Percentiles rank a stretch among this genome's conserved stretches.
Conservation (phyloP, 306 rosid species). For the Prunus armeniaca region DNA sequence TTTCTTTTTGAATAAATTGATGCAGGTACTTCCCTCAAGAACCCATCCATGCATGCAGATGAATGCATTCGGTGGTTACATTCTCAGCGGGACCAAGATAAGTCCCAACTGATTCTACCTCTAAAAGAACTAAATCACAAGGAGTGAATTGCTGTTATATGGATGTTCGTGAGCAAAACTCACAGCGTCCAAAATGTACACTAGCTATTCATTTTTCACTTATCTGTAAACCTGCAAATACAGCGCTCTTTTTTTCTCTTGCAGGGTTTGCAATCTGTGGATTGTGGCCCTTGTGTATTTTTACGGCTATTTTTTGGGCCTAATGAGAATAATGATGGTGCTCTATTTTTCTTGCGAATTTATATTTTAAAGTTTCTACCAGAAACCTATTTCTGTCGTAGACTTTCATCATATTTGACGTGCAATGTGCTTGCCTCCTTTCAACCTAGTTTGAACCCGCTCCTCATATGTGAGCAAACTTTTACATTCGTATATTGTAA, state of each 20-base stretch:
- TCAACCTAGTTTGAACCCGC: no score
- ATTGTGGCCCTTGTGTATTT: not conserved
- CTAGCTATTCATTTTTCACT: not conserved
- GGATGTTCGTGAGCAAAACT: not conserved
- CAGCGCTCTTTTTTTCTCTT: not conserved
- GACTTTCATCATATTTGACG: no score
- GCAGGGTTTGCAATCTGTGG: slow-evolving; percentile 18
- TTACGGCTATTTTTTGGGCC: not conserved
- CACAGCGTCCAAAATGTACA: not conserved
- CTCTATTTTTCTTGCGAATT: not conserved
- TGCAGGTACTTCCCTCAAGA: slow-evolving; percentile 94
- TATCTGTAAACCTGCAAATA: slow-evolving; percentile 13
- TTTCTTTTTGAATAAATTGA: slow-evolving; percentile 6
- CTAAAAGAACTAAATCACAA: not conserved
- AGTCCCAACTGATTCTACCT: slow-evolving; percentile 36
- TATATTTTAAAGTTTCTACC: not conserved
- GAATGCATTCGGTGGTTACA: slow-evolving; percentile 88
- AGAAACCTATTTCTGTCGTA: no score
- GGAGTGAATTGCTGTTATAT: not conserved
- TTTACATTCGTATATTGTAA: no score
- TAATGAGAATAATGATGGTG: not conserved
- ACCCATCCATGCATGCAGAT: slow-evolving; percentile 93
- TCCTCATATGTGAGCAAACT: no score
- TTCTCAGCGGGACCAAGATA: slow-evolving; percentile 85
- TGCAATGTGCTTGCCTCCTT: no score